Evolutionary conservation across 352 stramenopile genomes (phyloP).

Genomic region (Pythium coloratum): DNA sequence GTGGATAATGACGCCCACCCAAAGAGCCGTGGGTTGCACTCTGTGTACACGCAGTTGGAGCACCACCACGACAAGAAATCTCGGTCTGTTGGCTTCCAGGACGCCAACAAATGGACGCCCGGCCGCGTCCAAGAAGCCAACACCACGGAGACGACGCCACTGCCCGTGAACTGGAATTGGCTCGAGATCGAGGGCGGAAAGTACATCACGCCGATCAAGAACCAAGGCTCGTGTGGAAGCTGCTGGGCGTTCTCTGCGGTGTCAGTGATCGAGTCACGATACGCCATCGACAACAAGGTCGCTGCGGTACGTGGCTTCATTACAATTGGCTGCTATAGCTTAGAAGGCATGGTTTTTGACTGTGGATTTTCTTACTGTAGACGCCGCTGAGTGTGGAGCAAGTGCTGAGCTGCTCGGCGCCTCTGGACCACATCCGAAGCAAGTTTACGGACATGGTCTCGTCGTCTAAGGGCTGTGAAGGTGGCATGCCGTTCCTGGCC

Average conservation of each 20-base stretch:
- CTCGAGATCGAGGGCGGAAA: conserved; percentile 65
- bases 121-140: conserved; percentile 20
- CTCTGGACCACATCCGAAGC: conserved; percentile 73
- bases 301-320: conserved; percentile 33
- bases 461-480: conserved; percentile 81
- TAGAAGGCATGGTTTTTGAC: not conserved
- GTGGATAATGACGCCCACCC: conserved; percentile 31
- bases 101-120: conserved; percentile 19
- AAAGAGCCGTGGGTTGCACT: conserved; percentile 21
- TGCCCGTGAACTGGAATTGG: conserved; percentile 61
- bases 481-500: conserved; percentile 89
- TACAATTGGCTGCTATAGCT: no score
- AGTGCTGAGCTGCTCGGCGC: conserved; percentile 73
- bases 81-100: conserved; percentile 26
- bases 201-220: conserved; percentile 91
- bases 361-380: conserved; percentile 16
- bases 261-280: conserved; percentile 69
- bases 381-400: conserved; percentile 82
- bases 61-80: conserved; percentile 5
- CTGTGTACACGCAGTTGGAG: conserved; percentile 24
- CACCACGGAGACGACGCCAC: conserved; percentile 30
- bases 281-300: conserved; percentile 77
- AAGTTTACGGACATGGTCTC: conserved; percentile 74
- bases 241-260: conserved; percentile 93
- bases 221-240: conserved; percentile 91